Percentiles rank a stretch among this genome's conserved stretches.
Evolutionary conservation across 2,329 filamentous ascomycete genomes (phyloP).

Genomic region (Trichoderma sp.): DNA sequence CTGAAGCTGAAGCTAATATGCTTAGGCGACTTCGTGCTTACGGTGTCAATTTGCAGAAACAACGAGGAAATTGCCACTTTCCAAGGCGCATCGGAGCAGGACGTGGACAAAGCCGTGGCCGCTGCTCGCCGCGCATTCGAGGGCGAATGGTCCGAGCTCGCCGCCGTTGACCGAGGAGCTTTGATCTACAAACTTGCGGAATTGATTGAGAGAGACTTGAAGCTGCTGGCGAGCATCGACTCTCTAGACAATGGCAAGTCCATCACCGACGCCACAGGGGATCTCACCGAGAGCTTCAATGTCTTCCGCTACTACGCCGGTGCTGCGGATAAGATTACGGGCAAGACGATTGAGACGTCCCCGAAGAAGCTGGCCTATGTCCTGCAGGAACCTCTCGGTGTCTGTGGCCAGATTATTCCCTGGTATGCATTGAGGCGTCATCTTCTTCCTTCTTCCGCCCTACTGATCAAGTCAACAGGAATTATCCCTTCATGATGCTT

Average conservation of each 20-base stretch:
- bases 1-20: neutral
- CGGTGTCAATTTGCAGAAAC: neutral
- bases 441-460: neutral
- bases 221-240: slow-evolving; percentile 74
- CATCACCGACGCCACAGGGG: slow-evolving; percentile 65
- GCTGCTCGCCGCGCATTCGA: slow-evolving; percentile 80
- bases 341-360: slow-evolving; percentile 74
- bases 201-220: slow-evolving; percentile 70
- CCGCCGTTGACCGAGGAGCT: slow-evolving; percentile 68
- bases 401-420: slow-evolving; percentile 79
- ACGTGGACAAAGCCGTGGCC: slow-evolving; percentile 71
- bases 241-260: slow-evolving; percentile 80
- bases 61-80: slow-evolving; percentile 7
- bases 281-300: slow-evolving; percentile 64
- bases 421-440: slow-evolving; percentile 43
- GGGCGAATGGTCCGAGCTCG: slow-evolving; percentile 64
- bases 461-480: slow-evolving; percentile 43
- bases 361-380: slow-evolving; percentile 76
- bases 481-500: slow-evolving; percentile 75
- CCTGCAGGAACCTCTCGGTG: slow-evolving; percentile 62
- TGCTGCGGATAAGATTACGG: slow-evolving; percentile 82
- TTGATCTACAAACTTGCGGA: slow-evolving; percentile 72
- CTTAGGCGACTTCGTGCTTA: neutral
- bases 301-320: slow-evolving; percentile 71
- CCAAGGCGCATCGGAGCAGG: slow-evolving; percentile 38